A percentile compares a stretch with the other conserved stretches of the same genome.
These are phyloP conservation scores for Aspergillus sp. DNA, from an alignment of 2,329 filamentous ascomycete genomes.

Conservation along the genomic window DNA sequence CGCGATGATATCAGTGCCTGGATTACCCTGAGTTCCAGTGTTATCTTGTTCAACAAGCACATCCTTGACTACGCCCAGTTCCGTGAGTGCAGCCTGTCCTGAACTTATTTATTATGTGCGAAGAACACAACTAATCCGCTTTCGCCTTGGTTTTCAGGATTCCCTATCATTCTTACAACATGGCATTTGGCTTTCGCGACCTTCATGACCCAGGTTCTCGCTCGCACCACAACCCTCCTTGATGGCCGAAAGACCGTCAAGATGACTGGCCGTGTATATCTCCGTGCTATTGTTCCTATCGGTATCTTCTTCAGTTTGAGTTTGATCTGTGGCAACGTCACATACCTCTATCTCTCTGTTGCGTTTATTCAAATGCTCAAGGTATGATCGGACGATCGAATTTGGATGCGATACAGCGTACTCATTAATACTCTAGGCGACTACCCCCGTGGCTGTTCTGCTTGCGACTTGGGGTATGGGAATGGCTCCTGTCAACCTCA, in stretches of 20 bases:
- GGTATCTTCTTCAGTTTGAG: constrained; percentile 93
- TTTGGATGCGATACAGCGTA: background rate
- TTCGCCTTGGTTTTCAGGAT: constrained; percentile 33
- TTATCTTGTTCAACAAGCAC: constrained; percentile 99
- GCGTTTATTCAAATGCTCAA: constrained; percentile 99
- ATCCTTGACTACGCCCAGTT: constrained; percentile 84
- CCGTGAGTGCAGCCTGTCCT: constrained; percentile 54
- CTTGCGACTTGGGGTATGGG: constrained; percentile 86
- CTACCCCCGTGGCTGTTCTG: constrained; percentile 89
- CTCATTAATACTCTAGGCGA: constrained; percentile 61
- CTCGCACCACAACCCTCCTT: constrained; percentile 82
- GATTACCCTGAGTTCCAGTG: constrained; percentile 88
- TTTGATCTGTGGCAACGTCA: constrained; percentile 93
- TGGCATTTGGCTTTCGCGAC: constrained; percentile 95
- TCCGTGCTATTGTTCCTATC: constrained; percentile 90
- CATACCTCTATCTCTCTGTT: constrained; percentile 90
- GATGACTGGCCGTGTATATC: constrained; percentile 92
- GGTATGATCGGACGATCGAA: constrained; percentile 51
- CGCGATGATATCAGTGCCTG: constrained; percentile 66
- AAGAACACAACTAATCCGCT: constrained; percentile 1
- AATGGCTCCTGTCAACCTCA: constrained; percentile 78
- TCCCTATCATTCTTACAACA: constrained; percentile 74
- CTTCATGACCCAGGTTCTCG: constrained; percentile 89
- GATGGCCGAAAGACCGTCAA: constrained; percentile 95
- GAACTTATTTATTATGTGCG: background rate